Evolutionary conservation across 2,329 filamentous ascomycete species (phyloP).

Genomic region (Trichoderma oligosporum): DNA sequence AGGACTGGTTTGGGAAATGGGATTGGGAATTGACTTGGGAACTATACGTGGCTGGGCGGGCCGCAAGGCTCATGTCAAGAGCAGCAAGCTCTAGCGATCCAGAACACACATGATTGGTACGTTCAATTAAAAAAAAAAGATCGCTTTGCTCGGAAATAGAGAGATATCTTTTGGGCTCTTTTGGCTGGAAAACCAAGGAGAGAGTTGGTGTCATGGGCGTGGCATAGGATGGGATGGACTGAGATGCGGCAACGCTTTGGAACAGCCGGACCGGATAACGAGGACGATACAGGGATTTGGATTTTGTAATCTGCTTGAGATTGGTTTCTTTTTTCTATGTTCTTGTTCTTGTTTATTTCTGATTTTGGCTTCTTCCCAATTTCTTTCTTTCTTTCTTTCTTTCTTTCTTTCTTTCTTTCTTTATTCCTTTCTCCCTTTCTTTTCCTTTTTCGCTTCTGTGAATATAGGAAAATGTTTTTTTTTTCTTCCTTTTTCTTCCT

Average conservation of each 20-base stretch:
- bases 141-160: conserved; percentile 9
- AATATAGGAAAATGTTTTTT: not conserved
- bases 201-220: not conserved
- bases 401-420: not conserved
- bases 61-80: conserved; percentile 18
- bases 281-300: not conserved
- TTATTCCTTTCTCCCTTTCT: not conserved
- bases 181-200: not conserved
- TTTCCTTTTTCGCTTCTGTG: not conserved
- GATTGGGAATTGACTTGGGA: conserved; percentile 3
- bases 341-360: not conserved
- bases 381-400: not conserved
- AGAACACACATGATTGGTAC: conserved; percentile 11
- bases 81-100: not conserved
- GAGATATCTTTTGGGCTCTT: not conserved
- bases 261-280: not conserved
- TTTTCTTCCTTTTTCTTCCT: not conserved
- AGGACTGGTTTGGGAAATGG: not conserved
- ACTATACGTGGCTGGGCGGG: conserved; percentile 17
- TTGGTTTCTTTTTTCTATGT: conserved; percentile 3
- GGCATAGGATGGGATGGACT: no score
- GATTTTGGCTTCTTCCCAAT: not conserved
- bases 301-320: not conserved
- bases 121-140: not conserved
- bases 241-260: not conserved